Percentiles rank a stretch among this genome's conserved stretches.
phyloP scores from a whole-genome alignment of 2,329 filamentous ascomycete species.

The Hymenoscyphus repandus region DNA sequence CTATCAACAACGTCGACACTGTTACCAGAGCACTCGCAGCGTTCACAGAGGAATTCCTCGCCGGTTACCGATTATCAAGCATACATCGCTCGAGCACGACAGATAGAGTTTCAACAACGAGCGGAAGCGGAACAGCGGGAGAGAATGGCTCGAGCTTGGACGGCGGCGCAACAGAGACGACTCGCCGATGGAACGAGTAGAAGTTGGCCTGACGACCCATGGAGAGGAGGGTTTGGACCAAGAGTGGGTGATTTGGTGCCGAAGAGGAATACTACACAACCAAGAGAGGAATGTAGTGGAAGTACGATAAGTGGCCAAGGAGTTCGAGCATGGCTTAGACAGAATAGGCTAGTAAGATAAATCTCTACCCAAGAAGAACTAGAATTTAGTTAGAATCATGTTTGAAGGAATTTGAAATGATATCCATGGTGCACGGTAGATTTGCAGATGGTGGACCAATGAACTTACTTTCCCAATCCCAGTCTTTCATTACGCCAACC shows the following conservation, averaged over 20 bases:
- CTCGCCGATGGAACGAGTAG: background rate
- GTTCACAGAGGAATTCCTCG: background rate
- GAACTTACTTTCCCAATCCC: conserved; percentile 64
- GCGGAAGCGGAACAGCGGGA: conserved; percentile 5
- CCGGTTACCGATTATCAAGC: conserved; percentile 9
- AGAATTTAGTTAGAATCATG: conserved; percentile 1
- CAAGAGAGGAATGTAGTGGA: background rate
- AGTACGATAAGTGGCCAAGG: background rate
- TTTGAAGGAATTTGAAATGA: background rate
- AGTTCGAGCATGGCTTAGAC: conserved; percentile 11
- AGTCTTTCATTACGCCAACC: conserved; percentile 67
- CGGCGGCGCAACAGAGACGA: conserved; percentile 8
- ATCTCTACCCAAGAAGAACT: conserved; percentile 18
- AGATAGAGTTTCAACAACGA: background rate
- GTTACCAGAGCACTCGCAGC: background rate
- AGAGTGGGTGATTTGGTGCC: background rate
- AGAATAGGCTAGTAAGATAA: conserved; percentile 7
- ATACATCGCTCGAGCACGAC: conserved; percentile 8
- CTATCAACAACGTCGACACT: conserved; percentile 13
- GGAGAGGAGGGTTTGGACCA: conserved; percentile 20
- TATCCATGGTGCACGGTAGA: background rate
- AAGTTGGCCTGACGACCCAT: conserved; percentile 15
- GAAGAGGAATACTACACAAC: background rate
- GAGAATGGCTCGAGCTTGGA: conserved; percentile 11
- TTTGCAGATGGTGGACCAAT: conserved; percentile 17